Evolutionary conservation across 805 yeast species (phyloP).

Genomic region (Ogataea parapolymorpha): DNA sequence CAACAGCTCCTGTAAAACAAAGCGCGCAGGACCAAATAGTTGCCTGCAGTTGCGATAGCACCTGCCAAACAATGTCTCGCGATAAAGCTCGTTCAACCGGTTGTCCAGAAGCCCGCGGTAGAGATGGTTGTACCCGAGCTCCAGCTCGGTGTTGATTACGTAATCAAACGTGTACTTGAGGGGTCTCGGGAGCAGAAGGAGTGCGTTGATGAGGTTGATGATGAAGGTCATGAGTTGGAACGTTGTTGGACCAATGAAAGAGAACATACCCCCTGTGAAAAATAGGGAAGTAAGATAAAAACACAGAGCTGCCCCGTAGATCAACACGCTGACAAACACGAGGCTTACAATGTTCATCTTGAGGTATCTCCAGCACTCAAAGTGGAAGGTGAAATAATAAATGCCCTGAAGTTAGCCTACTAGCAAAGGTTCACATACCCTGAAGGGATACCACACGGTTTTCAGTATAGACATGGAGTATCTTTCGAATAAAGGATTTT

Average conservation of each 20-base stretch:
- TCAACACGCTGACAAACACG: constrained; percentile 16
- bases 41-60: constrained; percentile 17
- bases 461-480: constrained; percentile 12
- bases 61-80: constrained; percentile 28
- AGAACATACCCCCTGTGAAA: constrained; percentile 24
- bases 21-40: constrained; percentile 37
- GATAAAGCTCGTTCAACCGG: constrained; percentile 24
- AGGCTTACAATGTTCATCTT: constrained; percentile 23
- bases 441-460: constrained; percentile 15
- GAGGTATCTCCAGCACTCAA: constrained; percentile 27
- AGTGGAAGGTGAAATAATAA: constrained; percentile 21
- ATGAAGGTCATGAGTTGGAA: constrained; percentile 32
- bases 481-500: constrained; percentile 1
- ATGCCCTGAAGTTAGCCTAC: constrained; percentile 23
- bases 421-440: constrained; percentile 8
- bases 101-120: constrained; percentile 25
- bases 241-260: constrained; percentile 24
- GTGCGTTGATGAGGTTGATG: constrained; percentile 28
- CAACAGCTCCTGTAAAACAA: constrained; percentile 36
- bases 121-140: constrained; percentile 21
- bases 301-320: constrained; percentile 18
- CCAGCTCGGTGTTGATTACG: constrained; percentile 23
- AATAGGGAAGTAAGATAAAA: constrained; percentile 17
- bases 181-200: constrained; percentile 32
- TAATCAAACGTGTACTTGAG: constrained; percentile 31